phyloP scores from a whole-genome alignment of 2,329 filamentous ascomycete species.

The Sarocladium brachiariae region DNA sequence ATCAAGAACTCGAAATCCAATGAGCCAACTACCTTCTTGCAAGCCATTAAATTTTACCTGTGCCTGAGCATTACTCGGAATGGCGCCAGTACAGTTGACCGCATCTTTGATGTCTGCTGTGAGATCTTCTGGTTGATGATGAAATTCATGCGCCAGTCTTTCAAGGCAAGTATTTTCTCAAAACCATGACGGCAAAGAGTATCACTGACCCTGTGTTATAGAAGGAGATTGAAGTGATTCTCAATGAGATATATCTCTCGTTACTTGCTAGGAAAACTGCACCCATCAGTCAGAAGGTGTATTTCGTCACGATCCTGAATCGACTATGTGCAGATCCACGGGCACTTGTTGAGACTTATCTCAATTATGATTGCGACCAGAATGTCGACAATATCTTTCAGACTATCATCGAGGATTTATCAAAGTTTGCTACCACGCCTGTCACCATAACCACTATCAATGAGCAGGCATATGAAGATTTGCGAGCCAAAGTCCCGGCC shows the following conservation, averaged over 20 bases:
- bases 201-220: conserved; percentile 31
- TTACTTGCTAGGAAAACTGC: conserved; percentile 84
- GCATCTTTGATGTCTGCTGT: conserved; percentile 89
- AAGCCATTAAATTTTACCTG: conserved; percentile 94
- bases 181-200: too few species aligned
- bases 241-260: conserved; percentile 94
- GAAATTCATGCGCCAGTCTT: conserved; percentile 83
- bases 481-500: conserved; percentile 53
- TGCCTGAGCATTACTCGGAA: conserved; percentile 93
- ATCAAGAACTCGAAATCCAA: conserved; percentile 88
- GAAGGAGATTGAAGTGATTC: conserved; percentile 96
- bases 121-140: conserved; percentile 99
- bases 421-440: conserved; percentile 74
- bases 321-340: conserved; percentile 79
- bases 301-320: conserved; percentile 80
- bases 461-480: conserved; percentile 82
- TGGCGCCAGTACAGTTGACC: conserved; percentile 84
- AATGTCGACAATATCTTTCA: conserved; percentile 97
- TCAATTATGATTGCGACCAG: conserved; percentile 97
- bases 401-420: conserved; percentile 86
- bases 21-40: conserved; percentile 82
- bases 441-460: conserved; percentile 68
- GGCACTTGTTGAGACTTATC: conserved; percentile 87
- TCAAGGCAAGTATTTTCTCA: conserved; percentile 60
- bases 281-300: conserved; percentile 83